Evolutionary conservation across 371 early-diverging fungal species (phyloP), one percentile per base, ranked within the genome.

Genomic region (Mucor indicus): DNA sequence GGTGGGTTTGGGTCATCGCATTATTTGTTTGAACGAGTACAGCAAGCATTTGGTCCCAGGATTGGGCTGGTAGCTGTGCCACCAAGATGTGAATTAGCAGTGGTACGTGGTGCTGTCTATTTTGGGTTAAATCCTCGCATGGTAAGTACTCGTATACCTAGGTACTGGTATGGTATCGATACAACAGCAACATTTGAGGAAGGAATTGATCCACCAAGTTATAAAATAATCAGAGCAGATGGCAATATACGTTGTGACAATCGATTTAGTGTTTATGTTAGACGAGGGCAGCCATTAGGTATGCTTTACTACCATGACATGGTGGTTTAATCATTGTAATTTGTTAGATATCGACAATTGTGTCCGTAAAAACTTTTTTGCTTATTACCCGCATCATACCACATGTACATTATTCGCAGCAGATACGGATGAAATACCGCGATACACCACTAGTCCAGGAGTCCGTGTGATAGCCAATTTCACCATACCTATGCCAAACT

Each of bases 1-100:
- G 82, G 82, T 55, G 82, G 82, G 20, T 82, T 82, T 52, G 82
- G 82, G 27, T 75, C 79, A 16, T 78, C 78, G 48, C 79, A 79
- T 52, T 82, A 82, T 44, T 47, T 82, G 32, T 70, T 75, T 50
- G 77, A 79, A 27, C 68, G 72, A n/a, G 67, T 82, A 7, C 69
- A 68, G 36, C 42, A 60, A 43, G 69, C 69, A 23, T 76, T 76
- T 56, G 62, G 62, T 16, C 40, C 59, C 2, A 37, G 60, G 16
- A 65, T 76, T 16, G 76, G 76, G 12, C 48, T 69, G 20, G 72
- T 76, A 0, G 76, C 72, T 11, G 76, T 76, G 2, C 76, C 76
- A 13, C 76, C 76, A 43, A 68, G 76, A 57, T 72, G 76, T 69
- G 76, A 76, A 42, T 40, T 76, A 17, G 76, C 76, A 4, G 76